A percentile compares a stretch with the other conserved stretches of the same genome.
phyloP scores from a whole-genome alignment of 108 stramenopile species.

The Cyclotella kingstonii region DNA sequence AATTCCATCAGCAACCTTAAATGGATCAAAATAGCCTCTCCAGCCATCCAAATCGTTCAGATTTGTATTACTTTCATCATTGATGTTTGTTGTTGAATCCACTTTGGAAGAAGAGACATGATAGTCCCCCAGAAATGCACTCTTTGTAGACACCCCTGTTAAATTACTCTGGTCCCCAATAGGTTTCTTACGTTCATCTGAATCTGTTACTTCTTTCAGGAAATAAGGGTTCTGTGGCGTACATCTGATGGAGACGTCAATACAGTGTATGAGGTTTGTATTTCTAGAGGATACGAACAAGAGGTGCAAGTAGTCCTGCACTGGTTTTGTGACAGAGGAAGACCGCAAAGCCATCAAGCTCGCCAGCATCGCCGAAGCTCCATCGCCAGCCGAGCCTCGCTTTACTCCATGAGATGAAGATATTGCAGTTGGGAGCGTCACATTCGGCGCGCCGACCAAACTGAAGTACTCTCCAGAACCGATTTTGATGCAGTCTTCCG shows the following conservation, averaged over 20 bases:
- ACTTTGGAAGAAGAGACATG: neutral
- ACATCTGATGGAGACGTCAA: conserved; percentile 81
- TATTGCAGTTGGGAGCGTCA: conserved; percentile 16
- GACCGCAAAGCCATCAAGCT: conserved; percentile 30
- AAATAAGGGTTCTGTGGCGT: conserved; percentile 49
- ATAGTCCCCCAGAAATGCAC: neutral
- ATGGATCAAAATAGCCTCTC: conserved; percentile 80
- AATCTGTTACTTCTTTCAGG: neutral
- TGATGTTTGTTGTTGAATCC: neutral
- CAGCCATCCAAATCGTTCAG: conserved; percentile 82
- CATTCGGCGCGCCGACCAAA: conserved; percentile 16
- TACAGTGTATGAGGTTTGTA: conserved; percentile 66
- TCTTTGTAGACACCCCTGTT: neutral
- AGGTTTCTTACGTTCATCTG: no score
- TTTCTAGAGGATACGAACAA: conserved; percentile 68
- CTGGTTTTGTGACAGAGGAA: conserved; percentile 8
- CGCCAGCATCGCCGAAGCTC: conserved; percentile 30
- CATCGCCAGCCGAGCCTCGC: conserved; percentile 7
- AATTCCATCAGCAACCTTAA: conserved; percentile 32
- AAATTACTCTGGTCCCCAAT: no score
- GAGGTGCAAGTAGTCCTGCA: conserved; percentile 42
- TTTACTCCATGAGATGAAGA: neutral
- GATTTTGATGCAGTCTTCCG: conserved; percentile 13
- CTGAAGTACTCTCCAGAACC: conserved; percentile 38
- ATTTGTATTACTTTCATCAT: conserved; percentile 5